A percentile compares a stretch with the other conserved stretches of the same genome.
phyloP scores from a whole-genome alignment of 176 grass and related monocot species.

The Metroxylon sagu region DNA sequence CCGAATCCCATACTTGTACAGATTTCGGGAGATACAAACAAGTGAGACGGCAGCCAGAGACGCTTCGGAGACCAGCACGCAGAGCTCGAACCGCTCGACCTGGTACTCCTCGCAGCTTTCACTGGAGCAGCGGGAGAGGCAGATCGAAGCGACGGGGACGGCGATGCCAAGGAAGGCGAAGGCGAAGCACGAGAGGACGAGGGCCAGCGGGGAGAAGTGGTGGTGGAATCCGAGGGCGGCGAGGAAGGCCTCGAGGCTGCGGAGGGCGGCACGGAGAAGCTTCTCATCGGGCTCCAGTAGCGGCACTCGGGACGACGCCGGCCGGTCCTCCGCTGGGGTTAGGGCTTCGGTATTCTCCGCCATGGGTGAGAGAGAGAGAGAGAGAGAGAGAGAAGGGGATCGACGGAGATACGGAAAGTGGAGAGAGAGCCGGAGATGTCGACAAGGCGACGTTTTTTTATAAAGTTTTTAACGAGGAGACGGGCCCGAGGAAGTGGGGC shows the following conservation, averaged over 20 bases:
- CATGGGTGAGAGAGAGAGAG: no score
- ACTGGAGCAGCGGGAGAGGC: neutral
- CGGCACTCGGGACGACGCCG: no score
- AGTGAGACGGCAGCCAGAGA: conserved; percentile 31
- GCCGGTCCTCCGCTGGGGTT: neutral
- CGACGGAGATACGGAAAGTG: no score
- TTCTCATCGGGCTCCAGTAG: neutral
- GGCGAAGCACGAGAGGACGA: conserved; percentile 18
- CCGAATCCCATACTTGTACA: conserved; percentile 68
- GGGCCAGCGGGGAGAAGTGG: neutral
- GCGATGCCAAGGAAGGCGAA: conserved; percentile 46
- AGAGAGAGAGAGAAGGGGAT: neutral
- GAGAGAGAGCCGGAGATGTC: accelerated
- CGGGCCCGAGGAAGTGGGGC: no score
- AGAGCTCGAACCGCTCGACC: conserved; percentile 63
- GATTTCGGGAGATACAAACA: conserved; percentile 60
- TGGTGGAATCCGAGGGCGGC: conserved; percentile 12
- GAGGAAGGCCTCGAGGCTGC: conserved; percentile 56
- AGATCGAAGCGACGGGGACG: conserved; percentile 21
- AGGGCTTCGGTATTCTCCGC: neutral
- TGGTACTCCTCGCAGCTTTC: conserved; percentile 32
- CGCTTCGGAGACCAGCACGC: conserved; percentile 42
- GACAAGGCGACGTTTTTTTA: no score
- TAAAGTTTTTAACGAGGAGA: no score
- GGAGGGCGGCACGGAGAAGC: conserved; percentile 36